Base-by-base conservation (phyloP, 2,329 filamentous ascomycete genomes). In the Xylaria hypoxylon region DNA sequence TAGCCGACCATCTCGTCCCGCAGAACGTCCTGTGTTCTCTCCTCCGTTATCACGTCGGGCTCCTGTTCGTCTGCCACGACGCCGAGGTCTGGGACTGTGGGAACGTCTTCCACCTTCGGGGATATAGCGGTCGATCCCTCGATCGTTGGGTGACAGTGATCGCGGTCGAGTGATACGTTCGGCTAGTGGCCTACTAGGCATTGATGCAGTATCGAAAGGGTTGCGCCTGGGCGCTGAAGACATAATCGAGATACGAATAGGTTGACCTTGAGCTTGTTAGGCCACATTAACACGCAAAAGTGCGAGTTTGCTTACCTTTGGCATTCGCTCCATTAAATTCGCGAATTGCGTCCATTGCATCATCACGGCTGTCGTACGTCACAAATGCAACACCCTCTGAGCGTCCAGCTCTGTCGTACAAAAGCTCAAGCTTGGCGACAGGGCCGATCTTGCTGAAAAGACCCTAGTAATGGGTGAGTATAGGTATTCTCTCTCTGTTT, bases 241-340 rank as follows among this genome's bases (percentile, higher is more conserved):
- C 47, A 95, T 78, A 35, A 95, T 82, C 0, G 87, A 87, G 64
- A 97, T 80, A 38, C 86, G 88, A 73, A 97, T 97, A 3, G 93
- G 93, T 80, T 95, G 92, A 55, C 92, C 91, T 89, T 61, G 13
- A 40, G 42, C 13, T 35, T 40, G 62, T 69, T 59, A 71, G 59
- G 10, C n/a, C 3, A 40, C 5, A 22, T 15, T 55, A n/a, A 26
- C 17, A 63, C 6, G 19, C 15, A 47, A 47, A 17, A 5, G 28
- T 19, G 31, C 19, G n/a, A n/a, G 26, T 28, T 44, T 47, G 47
- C 76, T 77, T 82, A 85, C 90, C 91, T 73, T 96, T 94, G 64
- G 94, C 94, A 77, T 97, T 97, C 69, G 94, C 94, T 62, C 93
- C 93, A 76, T 97, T 90, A 76, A 91, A 97, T 73, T 97, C 91